Evolutionary conservation across 2,329 filamentous ascomycete species (phyloP), one percentile per base, ranked within the genome.

Genomic region (Paracorniculantispora psalliotae): DNA sequence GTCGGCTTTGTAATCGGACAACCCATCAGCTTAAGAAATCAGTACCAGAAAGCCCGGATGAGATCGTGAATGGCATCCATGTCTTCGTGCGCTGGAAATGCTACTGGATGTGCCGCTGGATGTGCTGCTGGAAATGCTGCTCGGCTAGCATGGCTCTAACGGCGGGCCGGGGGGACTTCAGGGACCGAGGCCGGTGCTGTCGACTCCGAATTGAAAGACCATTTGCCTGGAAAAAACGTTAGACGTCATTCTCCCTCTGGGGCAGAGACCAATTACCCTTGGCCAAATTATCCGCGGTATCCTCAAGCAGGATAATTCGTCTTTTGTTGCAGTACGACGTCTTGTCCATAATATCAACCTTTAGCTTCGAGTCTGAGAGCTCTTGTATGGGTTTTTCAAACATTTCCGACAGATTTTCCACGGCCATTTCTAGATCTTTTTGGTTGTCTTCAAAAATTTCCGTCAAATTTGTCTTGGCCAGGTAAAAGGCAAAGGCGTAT

Each of bases 371-470:
- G 48, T 88, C 85, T 4, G 91, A 84, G 19, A 99, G 79, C 67
- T 97, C 92, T 43, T 86, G 78, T n/a, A 93, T 91, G 0, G 92
- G 91, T 78, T 96, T 97, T 81, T 99, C 94, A 65, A 99, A 99
- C 91, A 99, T 96, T 74, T 96, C 92, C n/a, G 91, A 96, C 64
- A 99, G 77, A 59, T 90, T 92, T 77, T 99, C 94, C 1, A 97
- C 94, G 0, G 94, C 93, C 86, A 99, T 89, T 74, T 99, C 94
- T 25, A 99, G 77, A 71, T 99, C 94, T 73, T 96, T 96, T 69
- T 99, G 94, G 72, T 99, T 99, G 72, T 97, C 92, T 73, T 99
- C 94, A 61, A 99, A 99, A 57, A 99, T 97, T 70, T 93, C 91
- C 0, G 94, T 97, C 59, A 94, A 78, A 69, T 99, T 97, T 80